These are phyloP conservation scores for Emmonsia crescens DNA, from an alignment of 2,329 filamentous ascomycete genomes.

Conservation along the genomic window DNA sequence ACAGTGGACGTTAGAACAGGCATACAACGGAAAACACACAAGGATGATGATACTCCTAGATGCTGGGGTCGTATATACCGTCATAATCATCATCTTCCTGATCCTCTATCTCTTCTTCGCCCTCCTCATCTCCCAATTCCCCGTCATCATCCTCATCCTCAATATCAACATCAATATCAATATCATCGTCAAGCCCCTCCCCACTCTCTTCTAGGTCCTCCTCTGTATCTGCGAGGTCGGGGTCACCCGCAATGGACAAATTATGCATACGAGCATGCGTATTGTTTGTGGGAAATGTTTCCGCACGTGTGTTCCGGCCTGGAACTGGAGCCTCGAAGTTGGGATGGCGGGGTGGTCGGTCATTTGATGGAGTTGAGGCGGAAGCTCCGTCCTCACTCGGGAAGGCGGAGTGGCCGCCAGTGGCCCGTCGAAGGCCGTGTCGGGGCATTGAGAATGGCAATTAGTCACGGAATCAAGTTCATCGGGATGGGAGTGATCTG, in stretches of 20 bases:
- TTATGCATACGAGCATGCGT: neutral
- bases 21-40: neutral
- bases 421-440: conserved; percentile 3
- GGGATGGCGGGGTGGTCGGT: conserved; percentile 3
- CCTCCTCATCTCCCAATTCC: conserved; percentile 6
- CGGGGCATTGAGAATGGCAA: conserved; percentile 7
- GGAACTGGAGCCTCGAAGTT: neutral
- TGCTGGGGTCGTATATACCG: conserved; percentile 27
- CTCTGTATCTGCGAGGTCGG: neutral
- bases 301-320: neutral
- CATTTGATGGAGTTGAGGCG: conserved; percentile 8
- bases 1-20: conserved; percentile 5
- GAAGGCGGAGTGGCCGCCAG: conserved; percentile 4
- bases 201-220: neutral
- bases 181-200: neutral
- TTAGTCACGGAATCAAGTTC: neutral
- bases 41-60: neutral
- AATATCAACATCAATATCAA: neutral
- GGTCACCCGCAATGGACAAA: neutral
- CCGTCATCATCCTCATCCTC: conserved; percentile 5
- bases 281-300: neutral
- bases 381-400: conserved; percentile 13
- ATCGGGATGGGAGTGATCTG: neutral
- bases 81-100: conserved; percentile 16
- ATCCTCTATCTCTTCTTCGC: conserved; percentile 12